These are phyloP conservation scores for Anisodus acutangulus DNA, from an alignment of 257 asterid genomes.

Conservation along the genomic window DNA sequence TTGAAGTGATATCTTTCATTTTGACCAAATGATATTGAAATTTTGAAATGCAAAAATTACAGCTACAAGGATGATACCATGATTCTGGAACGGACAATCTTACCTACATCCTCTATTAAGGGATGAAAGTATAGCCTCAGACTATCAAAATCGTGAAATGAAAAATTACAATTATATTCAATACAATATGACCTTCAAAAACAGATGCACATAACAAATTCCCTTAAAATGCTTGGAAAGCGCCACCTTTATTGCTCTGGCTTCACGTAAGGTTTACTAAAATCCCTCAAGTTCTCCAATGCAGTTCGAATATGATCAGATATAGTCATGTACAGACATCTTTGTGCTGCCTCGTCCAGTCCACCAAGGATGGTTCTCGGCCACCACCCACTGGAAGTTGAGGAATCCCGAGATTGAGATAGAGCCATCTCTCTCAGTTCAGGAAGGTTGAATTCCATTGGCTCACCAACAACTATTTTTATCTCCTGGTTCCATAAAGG, in stretches of 20 bases:
- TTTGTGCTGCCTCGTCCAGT: conserved; percentile 84
- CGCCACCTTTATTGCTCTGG: conserved; percentile 33
- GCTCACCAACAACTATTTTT: conserved; percentile 74
- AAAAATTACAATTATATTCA: neutral
- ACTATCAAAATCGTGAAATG: conserved; percentile 6
- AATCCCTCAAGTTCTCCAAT: conserved; percentile 65
- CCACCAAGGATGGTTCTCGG: conserved; percentile 62
- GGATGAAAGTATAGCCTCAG: conserved; percentile 1
- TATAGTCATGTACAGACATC: conserved; percentile 65
- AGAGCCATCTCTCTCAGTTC: conserved; percentile 68
- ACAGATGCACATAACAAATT: neutral
- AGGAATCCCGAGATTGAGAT: conserved; percentile 51
- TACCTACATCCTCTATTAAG: neutral
- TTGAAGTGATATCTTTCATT: neutral
- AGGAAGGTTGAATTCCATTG: conserved; percentile 74
- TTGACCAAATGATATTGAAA: neutral
- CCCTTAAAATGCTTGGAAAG: conserved; percentile 1
- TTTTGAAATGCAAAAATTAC: neutral
- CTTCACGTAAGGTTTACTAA: conserved; percentile 41
- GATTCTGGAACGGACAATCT: neutral
- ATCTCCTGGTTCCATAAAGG: conserved; percentile 76
- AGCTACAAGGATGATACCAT: neutral
- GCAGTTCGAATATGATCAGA: conserved; percentile 69
- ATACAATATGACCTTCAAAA: neutral
- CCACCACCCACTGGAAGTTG: conserved; percentile 57